phyloP scores from a whole-genome alignment of 805 yeast species.

The Sporopachydermia lactativora region DNA sequence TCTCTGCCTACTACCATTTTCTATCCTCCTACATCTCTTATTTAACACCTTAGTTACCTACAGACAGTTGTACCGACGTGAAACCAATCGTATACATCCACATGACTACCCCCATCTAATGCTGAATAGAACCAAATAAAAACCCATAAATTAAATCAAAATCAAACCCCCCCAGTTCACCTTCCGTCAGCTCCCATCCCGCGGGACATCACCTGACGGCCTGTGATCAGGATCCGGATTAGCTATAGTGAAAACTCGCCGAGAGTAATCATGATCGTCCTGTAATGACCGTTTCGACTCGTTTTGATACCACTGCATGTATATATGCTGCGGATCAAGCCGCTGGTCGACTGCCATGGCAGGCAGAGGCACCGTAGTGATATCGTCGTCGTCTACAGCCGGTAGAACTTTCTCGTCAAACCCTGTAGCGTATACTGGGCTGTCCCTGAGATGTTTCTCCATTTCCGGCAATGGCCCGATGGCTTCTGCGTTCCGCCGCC shows the following conservation, averaged over 20 bases:
- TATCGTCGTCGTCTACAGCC: conserved; percentile 9
- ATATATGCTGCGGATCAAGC: conserved; percentile 41
- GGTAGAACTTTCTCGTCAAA: conserved; percentile 12
- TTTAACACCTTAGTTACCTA: no score
- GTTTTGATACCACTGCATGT: conserved; percentile 31
- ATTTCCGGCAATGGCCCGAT: background rate
- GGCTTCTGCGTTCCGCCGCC: conserved; percentile 10
- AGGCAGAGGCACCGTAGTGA: conserved; percentile 11
- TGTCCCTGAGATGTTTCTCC: background rate
- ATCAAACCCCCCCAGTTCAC: no score
- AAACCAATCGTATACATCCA: no score
- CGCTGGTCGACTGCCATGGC: conserved; percentile 39
- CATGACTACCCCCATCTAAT: no score
- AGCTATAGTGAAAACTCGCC: conserved; percentile 41
- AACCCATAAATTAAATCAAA: no score
- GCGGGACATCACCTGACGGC: no score
- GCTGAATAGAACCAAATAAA: no score
- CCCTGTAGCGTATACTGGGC: conserved; percentile 10
- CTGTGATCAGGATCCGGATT: conserved; percentile 25
- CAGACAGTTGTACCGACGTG: no score
- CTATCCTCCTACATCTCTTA: no score
- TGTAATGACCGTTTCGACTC: conserved; percentile 32
- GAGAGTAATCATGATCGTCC: conserved; percentile 43
- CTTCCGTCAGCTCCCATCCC: no score
- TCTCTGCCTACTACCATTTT: no score